A percentile compares a stretch with the other conserved stretches of the same genome.
Conservation (phyloP, 768 basidiomycete genomes). For the Mycena rosella region DNA sequence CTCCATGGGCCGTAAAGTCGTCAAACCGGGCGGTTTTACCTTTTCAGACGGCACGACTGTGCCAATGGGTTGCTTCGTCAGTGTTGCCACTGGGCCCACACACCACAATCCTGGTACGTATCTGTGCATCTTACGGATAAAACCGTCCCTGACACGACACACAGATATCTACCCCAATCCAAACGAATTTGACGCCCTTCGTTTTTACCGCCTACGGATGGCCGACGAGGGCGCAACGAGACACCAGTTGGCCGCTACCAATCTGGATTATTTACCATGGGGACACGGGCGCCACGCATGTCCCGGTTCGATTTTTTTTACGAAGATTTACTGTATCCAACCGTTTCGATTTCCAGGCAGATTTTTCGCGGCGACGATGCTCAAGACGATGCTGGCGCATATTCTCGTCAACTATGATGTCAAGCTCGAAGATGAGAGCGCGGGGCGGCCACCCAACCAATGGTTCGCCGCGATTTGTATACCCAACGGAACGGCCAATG, state of each 20-base stretch:
- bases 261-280: slow-evolving; percentile 27
- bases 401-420: slow-evolving; percentile 28
- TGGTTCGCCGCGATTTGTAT: slow-evolving; percentile 31
- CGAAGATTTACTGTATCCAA: slow-evolving; percentile 38
- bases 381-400: slow-evolving; percentile 31
- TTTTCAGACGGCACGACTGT: slow-evolving; percentile 42
- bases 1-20: slow-evolving; percentile 32
- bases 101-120: slow-evolving; percentile 24
- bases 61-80: slow-evolving; percentile 44
- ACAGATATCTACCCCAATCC: slow-evolving; percentile 27
- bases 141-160: slow-evolving; percentile 1
- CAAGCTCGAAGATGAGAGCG: slow-evolving; percentile 38
- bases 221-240: slow-evolving; percentile 16
- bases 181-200: slow-evolving; percentile 27
- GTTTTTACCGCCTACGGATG: slow-evolving; percentile 21
- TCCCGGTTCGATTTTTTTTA: slow-evolving; percentile 50
- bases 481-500: slow-evolving; percentile 26
- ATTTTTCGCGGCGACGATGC: slow-evolving; percentile 21
- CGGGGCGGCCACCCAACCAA: slow-evolving; percentile 27
- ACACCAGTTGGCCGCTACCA: slow-evolving; percentile 22
- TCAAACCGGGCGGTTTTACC: slow-evolving; percentile 38
- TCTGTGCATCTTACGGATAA: background rate
- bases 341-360: background rate
- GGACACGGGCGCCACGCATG: slow-evolving; percentile 39
- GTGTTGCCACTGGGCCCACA: slow-evolving; percentile 37